Conservation (phyloP, 2,329 filamentous ascomycete species). For the Penicillium sp. region DNA sequence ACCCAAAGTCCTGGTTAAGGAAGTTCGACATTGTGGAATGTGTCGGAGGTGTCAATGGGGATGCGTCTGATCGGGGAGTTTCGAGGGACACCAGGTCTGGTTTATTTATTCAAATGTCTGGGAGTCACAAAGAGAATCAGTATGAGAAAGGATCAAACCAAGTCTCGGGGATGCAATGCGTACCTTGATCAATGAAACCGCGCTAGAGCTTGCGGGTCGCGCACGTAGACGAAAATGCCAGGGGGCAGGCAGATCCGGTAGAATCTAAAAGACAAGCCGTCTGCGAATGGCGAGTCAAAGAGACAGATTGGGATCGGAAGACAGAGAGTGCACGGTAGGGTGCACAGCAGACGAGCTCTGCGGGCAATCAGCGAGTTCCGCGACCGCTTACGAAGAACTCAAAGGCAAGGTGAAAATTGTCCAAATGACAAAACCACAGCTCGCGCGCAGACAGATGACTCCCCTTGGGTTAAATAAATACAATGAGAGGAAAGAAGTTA, state of each 20-base stretch:
- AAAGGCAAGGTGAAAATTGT: background rate
- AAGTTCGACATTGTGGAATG: constrained; percentile 46
- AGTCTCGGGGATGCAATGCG: background rate
- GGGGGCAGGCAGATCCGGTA: background rate
- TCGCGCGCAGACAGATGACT: background rate
- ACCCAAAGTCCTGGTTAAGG: constrained; percentile 55
- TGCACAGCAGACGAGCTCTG: constrained; percentile 10
- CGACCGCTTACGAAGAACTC: constrained; percentile 6
- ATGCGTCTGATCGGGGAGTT: background rate
- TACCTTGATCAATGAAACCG: constrained; percentile 3
- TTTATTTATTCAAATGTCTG: background rate
- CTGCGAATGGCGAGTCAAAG: background rate
- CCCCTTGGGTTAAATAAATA: background rate
- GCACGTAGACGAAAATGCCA: background rate
- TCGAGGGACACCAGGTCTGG: background rate
- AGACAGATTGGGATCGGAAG: background rate
- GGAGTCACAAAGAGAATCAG: background rate
- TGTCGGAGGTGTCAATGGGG: background rate
- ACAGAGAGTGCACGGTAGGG: background rate
- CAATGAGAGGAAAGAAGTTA: constrained; percentile 1
- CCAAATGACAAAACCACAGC: background rate
- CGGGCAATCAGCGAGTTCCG: constrained; percentile 17
- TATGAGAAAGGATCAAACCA: background rate
- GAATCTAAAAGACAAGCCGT: background rate
- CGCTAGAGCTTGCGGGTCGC: constrained; percentile 1